Evolutionary conservation across 768 basidiomycete species (phyloP), one percentile per base, ranked within the genome.

Genomic region (Neoboletus magnificus): DNA sequence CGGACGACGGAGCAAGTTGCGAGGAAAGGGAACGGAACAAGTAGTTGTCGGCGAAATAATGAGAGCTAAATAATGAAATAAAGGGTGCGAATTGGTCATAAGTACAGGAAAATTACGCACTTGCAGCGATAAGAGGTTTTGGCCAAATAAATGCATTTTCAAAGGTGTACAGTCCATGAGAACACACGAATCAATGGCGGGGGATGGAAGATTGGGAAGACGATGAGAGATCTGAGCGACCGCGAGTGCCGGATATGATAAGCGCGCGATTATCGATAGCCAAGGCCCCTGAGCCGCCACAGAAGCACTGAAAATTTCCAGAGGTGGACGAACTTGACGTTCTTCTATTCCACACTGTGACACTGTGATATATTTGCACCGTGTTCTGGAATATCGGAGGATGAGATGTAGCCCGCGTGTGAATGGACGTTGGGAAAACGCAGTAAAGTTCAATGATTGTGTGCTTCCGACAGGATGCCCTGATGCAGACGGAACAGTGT

Each of bases 241-340:
- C 11, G 29, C 55, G 50, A 36, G 52, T 33, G 29, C 48, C 22
- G 30, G 50, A 40, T n/a, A n/a, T 54, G 68, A 64, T 66, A 66
- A 56, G 62, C 57, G 56, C 55, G 25, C 41, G 52, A 66, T 63
- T 58, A 65, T 72, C 63, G 56, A 66, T 64, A 46, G 41, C 56
- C 59, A 58, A 43, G 50, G 30, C 56, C 60, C 56, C 57, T 58
- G 56, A 57, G 59, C 50, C 57, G 63, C 63, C 59, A 70, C 59
- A 70, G 68, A 68, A 70, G 57, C 58, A 52, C 47, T 42, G 57
- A 48, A 59, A 62, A 53, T 52, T 65, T 55, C 54, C 52, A 58
- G 65, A 67, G 62, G 47, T 58, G 45, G 54, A 57, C 54, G 36
- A 57, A 58, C 50, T 64, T 37, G 60, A 48, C 50, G 15, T 50